Percentiles rank a stretch among this genome's conserved stretches.
These are phyloP conservation scores for Aspergillus leporis DNA, from an alignment of 495 filamentous ascomycete species.

Conservation along the genomic window DNA sequence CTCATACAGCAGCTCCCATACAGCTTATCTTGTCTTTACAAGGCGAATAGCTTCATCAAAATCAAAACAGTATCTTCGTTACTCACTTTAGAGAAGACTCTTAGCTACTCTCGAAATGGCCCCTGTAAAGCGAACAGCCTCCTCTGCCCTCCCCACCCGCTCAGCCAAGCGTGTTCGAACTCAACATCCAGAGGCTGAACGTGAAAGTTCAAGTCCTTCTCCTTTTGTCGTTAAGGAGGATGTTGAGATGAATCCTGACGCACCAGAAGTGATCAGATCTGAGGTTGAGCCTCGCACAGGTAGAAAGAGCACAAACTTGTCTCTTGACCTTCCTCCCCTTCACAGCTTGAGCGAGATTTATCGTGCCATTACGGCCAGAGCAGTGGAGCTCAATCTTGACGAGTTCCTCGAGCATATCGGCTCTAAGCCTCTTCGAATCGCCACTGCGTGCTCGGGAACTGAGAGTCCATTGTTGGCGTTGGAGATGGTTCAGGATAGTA, in stretches of 20 bases:
- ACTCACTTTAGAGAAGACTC: neutral
- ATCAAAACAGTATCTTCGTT: neutral
- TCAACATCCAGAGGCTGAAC: neutral
- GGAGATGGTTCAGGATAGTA: constrained; percentile 48
- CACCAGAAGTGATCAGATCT: constrained; percentile 22
- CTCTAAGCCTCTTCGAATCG: constrained; percentile 56
- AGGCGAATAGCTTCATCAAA: neutral
- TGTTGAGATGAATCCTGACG: constrained; percentile 8
- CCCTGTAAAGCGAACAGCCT: neutral
- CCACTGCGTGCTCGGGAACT: constrained; percentile 81
- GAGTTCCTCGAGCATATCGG: constrained; percentile 39
- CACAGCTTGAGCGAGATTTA: constrained; percentile 51
- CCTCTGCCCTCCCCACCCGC: neutral
- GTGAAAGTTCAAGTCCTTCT: neutral
- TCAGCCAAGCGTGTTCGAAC: constrained; percentile 3
- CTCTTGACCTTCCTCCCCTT: constrained; percentile 44
- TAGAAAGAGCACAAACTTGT: constrained; percentile 21
- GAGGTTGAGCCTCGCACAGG: constrained; percentile 11
- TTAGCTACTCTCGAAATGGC: neutral
- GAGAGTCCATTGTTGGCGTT: constrained; percentile 75
- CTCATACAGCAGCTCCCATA: neutral
- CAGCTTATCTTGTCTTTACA: neutral
- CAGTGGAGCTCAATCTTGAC: constrained; percentile 36
- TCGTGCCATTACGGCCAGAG: constrained; percentile 41
- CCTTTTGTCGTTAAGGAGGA: neutral